Evolutionary conservation across 148 eudicot species (phyloP), one percentile per base, ranked within the genome.

Genomic region (Cornus florida): DNA sequence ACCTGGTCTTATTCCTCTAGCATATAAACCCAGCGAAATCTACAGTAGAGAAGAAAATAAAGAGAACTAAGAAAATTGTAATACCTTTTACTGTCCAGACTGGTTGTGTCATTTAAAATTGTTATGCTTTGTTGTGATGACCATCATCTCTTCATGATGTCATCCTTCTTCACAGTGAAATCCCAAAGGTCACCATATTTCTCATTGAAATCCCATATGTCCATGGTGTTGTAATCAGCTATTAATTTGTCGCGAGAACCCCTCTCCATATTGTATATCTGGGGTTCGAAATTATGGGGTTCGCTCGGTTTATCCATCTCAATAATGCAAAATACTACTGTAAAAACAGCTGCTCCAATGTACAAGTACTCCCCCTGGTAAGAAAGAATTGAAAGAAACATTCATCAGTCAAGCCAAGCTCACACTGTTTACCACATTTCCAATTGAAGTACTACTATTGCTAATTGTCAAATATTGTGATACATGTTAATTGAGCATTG

Each of bases 141-240:
- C 39, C 4, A 53, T 83, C 70, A 94, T 86, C 93, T 89, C 86
- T 83, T 91, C 75, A 67, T 79, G n/a, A 94, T 88, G 70, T 91
- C 93, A 71, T 92, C 97, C 7, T 85, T 91, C 53, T 79, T 84
- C 65, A 94, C 78, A 6, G 98, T 94, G 77, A 94, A 94, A 86
- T 94, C 98, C 98, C 98, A 94, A 23, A 94, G 84, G 23, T 94
- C 98, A n/a, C 97, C 98, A 28, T 94, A 94, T 75, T 94, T 94
- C 84, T 94, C 97, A 72, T 94, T 92, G 71, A 94, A 94, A 75
- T 94, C 98, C 98, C 97, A 94, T 3, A 94, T 90, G 70, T 92
- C 95, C 98, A 94, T 94, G 72, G 95, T 88, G 84, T 94, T 94
- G 84, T 94, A 94, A 72, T 94, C 98, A 3, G 92, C 69, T n/a